Evolutionary conservation across 2,329 filamentous ascomycete genomes (phyloP).

Genomic region (Fusarium sp.): DNA sequence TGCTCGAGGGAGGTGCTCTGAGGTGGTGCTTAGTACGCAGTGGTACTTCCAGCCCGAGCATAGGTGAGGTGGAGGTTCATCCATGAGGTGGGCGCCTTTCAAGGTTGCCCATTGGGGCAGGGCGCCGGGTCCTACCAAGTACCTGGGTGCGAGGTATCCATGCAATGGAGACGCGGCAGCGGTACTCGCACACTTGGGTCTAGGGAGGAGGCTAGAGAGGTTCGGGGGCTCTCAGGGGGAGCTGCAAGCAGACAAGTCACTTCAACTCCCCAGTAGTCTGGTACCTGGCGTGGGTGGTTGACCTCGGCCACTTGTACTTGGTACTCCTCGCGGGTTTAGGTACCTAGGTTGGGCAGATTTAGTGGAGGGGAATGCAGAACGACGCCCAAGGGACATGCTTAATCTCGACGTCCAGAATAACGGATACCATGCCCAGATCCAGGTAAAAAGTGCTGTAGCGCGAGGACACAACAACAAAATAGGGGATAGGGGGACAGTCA

Average conservation of each 20-base stretch:
- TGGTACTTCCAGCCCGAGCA: slow-evolving; percentile 10
- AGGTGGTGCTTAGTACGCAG: slow-evolving; percentile 19
- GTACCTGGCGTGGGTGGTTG: slow-evolving; percentile 34
- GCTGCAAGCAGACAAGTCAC: slow-evolving; percentile 31
- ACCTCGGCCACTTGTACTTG: slow-evolving; percentile 31
- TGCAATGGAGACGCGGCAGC: slow-evolving; percentile 37
- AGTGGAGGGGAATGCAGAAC: slow-evolving; percentile 35
- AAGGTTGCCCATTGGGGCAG: slow-evolving; percentile 33
- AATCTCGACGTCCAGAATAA: neutral
- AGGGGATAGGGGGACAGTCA: slow-evolving; percentile 12
- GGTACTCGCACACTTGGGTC: slow-evolving; percentile 34
- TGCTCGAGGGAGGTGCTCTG: slow-evolving; percentile 21
- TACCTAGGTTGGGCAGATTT: slow-evolving; percentile 28
- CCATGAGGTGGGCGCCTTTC: slow-evolving; percentile 26
- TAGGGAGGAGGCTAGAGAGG: slow-evolving; percentile 29
- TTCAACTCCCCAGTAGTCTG: slow-evolving; percentile 27
- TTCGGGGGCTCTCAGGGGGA: slow-evolving; percentile 30
- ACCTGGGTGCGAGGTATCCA: slow-evolving; percentile 39
- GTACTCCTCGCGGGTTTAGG: slow-evolving; percentile 11
- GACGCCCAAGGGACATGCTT: slow-evolving; percentile 21
- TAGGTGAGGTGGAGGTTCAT: neutral
- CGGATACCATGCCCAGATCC: slow-evolving; percentile 5
- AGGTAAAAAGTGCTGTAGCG: neutral
- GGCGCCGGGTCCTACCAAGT: slow-evolving; percentile 40
- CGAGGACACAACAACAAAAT: slow-evolving; percentile 8